Evolutionary conservation across 2,329 filamentous ascomycete genomes (phyloP).

Genomic region (Fusarium metavorans): DNA sequence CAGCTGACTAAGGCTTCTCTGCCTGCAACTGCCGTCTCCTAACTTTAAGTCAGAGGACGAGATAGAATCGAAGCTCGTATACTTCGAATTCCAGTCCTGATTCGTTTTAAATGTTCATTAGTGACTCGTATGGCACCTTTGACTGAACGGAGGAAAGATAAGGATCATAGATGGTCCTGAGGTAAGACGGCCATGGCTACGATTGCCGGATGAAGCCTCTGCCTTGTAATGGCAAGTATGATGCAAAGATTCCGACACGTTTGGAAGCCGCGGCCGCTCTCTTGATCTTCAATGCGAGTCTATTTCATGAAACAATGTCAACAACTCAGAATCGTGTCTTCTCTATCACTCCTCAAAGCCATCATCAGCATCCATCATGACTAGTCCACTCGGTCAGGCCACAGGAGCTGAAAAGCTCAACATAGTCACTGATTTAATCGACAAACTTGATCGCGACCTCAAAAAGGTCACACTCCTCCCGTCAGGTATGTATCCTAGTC

Average conservation of each 20-base stretch:
- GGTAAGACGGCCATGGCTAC: not conserved
- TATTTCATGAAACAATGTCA: not conserved
- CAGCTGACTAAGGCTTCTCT: no score
- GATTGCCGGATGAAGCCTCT: not conserved
- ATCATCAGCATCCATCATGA: constrained; percentile 38
- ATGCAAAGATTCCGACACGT: not conserved
- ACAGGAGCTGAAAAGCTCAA: constrained; percentile 70
- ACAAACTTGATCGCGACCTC: constrained; percentile 72
- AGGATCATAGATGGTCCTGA: no score
- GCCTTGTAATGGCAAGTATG: not conserved
- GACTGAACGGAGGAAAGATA: not conserved
- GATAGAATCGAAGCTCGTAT: not conserved
- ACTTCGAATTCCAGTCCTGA: not conserved
- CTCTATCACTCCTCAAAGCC: not conserved
- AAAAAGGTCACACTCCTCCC: constrained; percentile 68
- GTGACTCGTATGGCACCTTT: not conserved
- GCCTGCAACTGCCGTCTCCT: not conserved
- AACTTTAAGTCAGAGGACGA: not conserved
- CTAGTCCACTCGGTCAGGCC: constrained; percentile 45
- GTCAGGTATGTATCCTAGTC: constrained; percentile 59
- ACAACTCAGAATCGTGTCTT: not conserved
- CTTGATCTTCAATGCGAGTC: not conserved
- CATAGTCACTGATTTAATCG: constrained; percentile 74
- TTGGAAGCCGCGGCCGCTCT: not conserved
- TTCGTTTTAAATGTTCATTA: not conserved